Conservation (phyloP, 2,329 filamentous ascomycete genomes). For the Pleurostoma richardsiae region DNA sequence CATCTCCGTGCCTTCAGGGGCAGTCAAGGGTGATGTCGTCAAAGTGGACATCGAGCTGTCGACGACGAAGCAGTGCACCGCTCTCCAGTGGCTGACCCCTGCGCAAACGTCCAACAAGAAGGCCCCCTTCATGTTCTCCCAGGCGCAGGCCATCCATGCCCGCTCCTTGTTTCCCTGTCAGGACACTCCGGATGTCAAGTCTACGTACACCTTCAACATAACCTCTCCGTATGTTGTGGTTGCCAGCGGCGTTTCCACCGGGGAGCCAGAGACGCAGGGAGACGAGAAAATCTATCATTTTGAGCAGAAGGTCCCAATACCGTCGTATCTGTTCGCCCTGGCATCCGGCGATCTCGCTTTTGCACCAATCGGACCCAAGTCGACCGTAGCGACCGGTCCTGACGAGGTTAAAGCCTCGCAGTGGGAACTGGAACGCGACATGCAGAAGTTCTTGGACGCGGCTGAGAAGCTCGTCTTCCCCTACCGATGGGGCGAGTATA, state of each 20-base stretch:
- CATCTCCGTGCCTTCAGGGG: conserved; percentile 53
- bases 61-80: conserved; percentile 85
- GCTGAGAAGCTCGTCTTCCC: conserved; percentile 79
- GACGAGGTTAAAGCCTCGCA: conserved; percentile 80
- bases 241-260: conserved; percentile 70
- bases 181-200: conserved; percentile 96
- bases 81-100: conserved; percentile 90
- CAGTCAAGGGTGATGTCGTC: conserved; percentile 45
- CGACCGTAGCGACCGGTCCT: conserved; percentile 79
- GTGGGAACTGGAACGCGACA: conserved; percentile 88
- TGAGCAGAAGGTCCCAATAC: conserved; percentile 87
- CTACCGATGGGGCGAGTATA: conserved; percentile 94
- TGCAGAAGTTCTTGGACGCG: conserved; percentile 84
- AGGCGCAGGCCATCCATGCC: conserved; percentile 95
- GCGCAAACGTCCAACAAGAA: conserved; percentile 94
- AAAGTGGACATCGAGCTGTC: conserved; percentile 62
- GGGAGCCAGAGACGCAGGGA: conserved; percentile 39
- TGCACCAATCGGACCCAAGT: conserved; percentile 81
- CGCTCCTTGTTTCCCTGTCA: conserved; percentile 94
- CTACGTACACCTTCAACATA: conserved; percentile 87
- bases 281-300: conserved; percentile 72
- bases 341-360: conserved; percentile 80
- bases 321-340: conserved; percentile 90
- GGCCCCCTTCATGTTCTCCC: conserved; percentile 96
- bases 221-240: conserved; percentile 85